Evolutionary conservation across 768 basidiomycete species (phyloP).

Genomic region (Mycena metata): DNA sequence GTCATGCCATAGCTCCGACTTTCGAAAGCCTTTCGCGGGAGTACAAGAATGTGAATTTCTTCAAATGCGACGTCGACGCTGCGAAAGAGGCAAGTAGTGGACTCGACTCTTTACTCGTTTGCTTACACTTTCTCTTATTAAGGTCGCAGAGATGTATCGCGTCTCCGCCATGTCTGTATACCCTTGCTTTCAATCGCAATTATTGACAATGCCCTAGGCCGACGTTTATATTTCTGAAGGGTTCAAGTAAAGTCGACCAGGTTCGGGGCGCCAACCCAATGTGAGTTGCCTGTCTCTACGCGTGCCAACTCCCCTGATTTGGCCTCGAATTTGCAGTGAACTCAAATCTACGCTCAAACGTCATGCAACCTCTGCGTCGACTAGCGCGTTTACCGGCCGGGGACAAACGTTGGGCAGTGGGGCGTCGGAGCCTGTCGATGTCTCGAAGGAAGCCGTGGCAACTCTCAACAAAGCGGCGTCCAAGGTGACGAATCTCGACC

Average conservation of each 20-base stretch:
- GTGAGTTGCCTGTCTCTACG: constrained; percentile 55
- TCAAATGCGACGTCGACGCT: constrained; percentile 87
- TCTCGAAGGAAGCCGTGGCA: constrained; percentile 51
- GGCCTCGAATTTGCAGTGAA: constrained; percentile 55
- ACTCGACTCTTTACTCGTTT: too few relatives aligned
- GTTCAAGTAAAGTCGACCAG: constrained; percentile 74
- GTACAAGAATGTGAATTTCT: constrained; percentile 79
- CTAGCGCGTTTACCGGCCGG: constrained; percentile 73
- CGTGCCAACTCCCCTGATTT: not conserved
- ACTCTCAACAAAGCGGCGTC: constrained; percentile 55
- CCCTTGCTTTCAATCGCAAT: constrained; percentile 2
- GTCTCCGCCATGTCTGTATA: constrained; percentile 79
- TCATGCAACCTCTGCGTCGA: constrained; percentile 59
- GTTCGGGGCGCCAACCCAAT: constrained; percentile 78
- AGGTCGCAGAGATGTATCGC: constrained; percentile 62
- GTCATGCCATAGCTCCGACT: constrained; percentile 83
- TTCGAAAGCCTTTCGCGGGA: constrained; percentile 80
- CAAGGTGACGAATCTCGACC: constrained; percentile 67
- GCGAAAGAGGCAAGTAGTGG: constrained; percentile 65
- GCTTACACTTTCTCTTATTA: too few relatives aligned
- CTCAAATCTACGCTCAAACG: constrained; percentile 71
- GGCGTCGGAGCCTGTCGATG: constrained; percentile 51
- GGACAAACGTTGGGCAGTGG: constrained; percentile 79
- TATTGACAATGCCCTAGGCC: constrained; percentile 65
- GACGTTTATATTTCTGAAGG: constrained; percentile 85